Base-by-base conservation (phyloP, 1,284 basidiomycete genomes). In the Ceratobasidium sp. region DNA sequence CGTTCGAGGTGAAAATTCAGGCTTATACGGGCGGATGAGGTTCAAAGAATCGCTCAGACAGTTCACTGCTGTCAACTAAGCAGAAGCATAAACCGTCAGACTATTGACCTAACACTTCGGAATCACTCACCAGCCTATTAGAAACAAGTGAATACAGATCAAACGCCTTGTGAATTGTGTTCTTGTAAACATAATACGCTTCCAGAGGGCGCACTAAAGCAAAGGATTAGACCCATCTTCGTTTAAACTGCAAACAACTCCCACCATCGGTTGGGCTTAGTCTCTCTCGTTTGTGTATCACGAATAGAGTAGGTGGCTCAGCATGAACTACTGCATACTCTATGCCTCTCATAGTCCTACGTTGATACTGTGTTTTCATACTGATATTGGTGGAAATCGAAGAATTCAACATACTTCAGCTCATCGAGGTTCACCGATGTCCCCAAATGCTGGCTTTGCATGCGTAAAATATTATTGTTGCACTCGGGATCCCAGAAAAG, bases 401-500 rank as follows among this genome's bases (percentile, higher is more conserved):
- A 51, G 47, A 69, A 61, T 71, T 31, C 45, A 23, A 82, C 89
- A 78, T 81, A 92, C 94, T 87, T 92, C 78, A 96, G 88, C 82
- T 95, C 92, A 78, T 93, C 92, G 15, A 74, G 90, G 90, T 82
- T 94, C 92, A 79, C 94, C 91, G 13, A 88, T 83, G 74, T 86
- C 28, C 91, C 93, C 0, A 91, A 91, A 81, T 93, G 91, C 85
- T 92, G 91, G 0, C 93, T 95, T 83, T 96, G 94, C 94, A 96
- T 96, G 80, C 93, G 90, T 60, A 96, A 85, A 35, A 93, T 90
- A 81, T 95, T 92, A 82, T 96, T 96, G 83, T 92, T 95, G 83
- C 93, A 94, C 83, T 93, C 90, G 82, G 94, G 93, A 84, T 96
- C 94, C 83, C 94, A 96, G 85, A 95, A 95, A 90, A 94, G 71